A percentile compares a stretch with the other conserved stretches of the same genome.
Conservation (phyloP, 345 rosid species). For the Hibiscus trionum region DNA sequence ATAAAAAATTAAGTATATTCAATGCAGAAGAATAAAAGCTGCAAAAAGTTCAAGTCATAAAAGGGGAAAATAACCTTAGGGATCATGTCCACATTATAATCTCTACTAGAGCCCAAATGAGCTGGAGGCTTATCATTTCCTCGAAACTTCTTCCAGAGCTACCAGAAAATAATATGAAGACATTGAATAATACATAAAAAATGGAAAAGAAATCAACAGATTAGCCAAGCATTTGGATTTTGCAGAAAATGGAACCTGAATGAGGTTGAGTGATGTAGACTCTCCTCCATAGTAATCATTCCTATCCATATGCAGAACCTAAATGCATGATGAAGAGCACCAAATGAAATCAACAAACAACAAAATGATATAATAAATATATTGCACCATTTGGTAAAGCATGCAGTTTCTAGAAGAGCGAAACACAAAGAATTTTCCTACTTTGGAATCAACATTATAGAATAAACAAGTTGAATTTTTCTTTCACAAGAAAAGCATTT, state of each 20-base stretch:
- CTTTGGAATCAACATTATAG: no score
- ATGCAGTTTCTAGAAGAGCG: neutral
- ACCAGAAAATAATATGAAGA: constrained; percentile 16
- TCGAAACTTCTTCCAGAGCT: constrained; percentile 95
- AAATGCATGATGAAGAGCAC: neutral
- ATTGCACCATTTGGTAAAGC: neutral
- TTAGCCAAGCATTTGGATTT: neutral
- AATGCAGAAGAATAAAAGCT: neutral
- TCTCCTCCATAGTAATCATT: constrained; percentile 97
- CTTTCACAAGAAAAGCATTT: no score
- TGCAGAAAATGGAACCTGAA: constrained; percentile 47
- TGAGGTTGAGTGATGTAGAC: constrained; percentile 86
- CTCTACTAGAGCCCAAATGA: constrained; percentile 87
- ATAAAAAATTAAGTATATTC: constrained; percentile 4
- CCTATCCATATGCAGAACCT: constrained; percentile 99
- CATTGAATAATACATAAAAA: neutral
- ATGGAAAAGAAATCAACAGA: neutral
- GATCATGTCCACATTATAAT: constrained; percentile 96
- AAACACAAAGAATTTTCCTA: no score
- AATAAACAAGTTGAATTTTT: no score
- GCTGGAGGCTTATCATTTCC: constrained; percentile 87
- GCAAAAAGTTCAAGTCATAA: neutral
- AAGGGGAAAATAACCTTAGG: constrained; percentile 55
- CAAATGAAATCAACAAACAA: neutral
- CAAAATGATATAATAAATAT: neutral